phyloP scores from a whole-genome alignment of 176 grass and related monocot genomes.

The Carex scoparia region DNA sequence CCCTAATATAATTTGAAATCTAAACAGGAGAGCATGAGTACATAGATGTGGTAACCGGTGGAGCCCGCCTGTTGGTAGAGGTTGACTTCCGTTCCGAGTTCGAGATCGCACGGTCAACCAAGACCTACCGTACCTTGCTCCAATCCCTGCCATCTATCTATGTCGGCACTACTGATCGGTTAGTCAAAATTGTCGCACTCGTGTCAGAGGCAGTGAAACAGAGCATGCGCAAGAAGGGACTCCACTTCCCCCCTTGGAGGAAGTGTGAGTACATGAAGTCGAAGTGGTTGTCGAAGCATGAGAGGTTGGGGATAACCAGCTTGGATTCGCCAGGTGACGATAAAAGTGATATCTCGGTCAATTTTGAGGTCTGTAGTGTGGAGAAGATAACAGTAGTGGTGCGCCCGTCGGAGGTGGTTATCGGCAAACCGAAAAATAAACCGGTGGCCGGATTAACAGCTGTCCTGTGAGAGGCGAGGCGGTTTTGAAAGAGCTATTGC shows the following conservation, averaged over 20 bases:
- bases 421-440: constrained; percentile 22
- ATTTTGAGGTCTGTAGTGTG: constrained; percentile 36
- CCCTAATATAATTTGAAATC: neutral
- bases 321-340: neutral
- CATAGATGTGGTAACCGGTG: constrained; percentile 51
- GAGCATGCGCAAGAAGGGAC: constrained; percentile 87
- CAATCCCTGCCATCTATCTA: constrained; percentile 66
- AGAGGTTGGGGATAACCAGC: neutral
- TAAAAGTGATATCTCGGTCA: constrained; percentile 27
- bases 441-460: constrained; percentile 62
- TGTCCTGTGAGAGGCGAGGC: constrained; percentile 70
- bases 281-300: constrained; percentile 44
- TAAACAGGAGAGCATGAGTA: constrained; percentile 74
- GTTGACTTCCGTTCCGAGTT: constrained; percentile 86
- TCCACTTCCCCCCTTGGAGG: constrained; percentile 59
- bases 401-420: constrained; percentile 17
- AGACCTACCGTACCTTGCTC: constrained; percentile 70
- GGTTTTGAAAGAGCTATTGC: neutral
- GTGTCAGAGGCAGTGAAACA: constrained; percentile 59
- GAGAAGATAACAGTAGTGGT: constrained; percentile 56
- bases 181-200: constrained; percentile 59
- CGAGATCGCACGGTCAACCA: constrained; percentile 72
- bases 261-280: constrained; percentile 41
- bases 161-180: constrained; percentile 57
- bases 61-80: constrained; percentile 58